These are phyloP conservation scores for Mortierella sp. DNA, from an alignment of 371 early-diverging fungal genomes.

Conservation along the genomic window DNA sequence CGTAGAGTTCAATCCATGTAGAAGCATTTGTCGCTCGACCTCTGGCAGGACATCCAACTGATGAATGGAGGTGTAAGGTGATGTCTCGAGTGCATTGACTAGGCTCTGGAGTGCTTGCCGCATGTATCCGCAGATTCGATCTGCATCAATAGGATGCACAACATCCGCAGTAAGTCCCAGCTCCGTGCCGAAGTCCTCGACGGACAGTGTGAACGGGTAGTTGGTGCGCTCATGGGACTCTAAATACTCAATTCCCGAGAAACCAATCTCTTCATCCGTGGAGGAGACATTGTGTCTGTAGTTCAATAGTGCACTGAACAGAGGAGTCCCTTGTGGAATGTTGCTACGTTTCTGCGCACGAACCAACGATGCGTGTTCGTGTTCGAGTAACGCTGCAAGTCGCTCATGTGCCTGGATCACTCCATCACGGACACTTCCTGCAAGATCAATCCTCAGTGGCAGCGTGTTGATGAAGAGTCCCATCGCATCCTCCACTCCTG, in stretches of 20 bases:
- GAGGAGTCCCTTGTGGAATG: conserved; percentile 9
- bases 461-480: conserved; percentile 10
- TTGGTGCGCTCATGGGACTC: conserved; percentile 4
- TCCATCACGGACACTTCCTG: background rate
- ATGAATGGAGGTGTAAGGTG: background rate
- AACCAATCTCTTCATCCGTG: background rate
- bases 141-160: background rate
- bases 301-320: conserved; percentile 21
- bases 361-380: conserved; percentile 23
- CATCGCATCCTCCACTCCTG: background rate
- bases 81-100: background rate
- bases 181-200: conserved; percentile 2
- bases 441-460: conserved; percentile 1
- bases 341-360: conserved; percentile 25
- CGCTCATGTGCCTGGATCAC: background rate
- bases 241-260: background rate
- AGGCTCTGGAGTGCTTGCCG: background rate
- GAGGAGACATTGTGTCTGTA: conserved; percentile 16
- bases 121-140: conserved; percentile 9
- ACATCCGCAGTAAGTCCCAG: conserved; percentile 1
- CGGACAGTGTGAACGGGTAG: conserved; percentile 11
- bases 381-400: conserved; percentile 6
- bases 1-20: conserved; percentile 11
- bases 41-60: background rate
- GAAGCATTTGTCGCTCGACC: background rate